phyloP scores from a whole-genome alignment of 2,329 filamentous ascomycete genomes.

The Rugonectria rugulosa region DNA sequence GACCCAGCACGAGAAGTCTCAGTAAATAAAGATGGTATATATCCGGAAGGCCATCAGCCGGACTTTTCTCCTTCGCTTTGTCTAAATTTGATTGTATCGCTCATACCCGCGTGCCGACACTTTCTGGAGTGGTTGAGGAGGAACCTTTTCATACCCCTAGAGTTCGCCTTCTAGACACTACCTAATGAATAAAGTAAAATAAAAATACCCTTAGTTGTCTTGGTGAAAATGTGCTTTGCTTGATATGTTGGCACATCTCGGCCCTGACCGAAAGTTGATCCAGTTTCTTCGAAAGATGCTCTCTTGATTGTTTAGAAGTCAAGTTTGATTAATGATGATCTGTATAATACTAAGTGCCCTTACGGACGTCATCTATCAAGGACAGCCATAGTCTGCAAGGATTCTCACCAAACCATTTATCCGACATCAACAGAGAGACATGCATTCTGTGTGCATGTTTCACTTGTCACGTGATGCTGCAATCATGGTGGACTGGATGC shows the following conservation, averaged over 20 bases:
- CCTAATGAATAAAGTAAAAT: constrained; percentile 55
- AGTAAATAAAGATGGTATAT: constrained; percentile 60
- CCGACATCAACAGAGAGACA: no score
- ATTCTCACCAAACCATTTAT: no score
- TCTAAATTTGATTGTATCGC: constrained; percentile 52
- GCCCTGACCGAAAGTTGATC: not conserved
- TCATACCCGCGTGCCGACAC: constrained; percentile 46
- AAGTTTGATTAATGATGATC: no score
- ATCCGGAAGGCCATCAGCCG: constrained; percentile 47
- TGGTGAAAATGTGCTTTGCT: not conserved
- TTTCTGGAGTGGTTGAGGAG: constrained; percentile 45
- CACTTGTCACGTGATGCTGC: no score
- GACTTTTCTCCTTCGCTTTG: constrained; percentile 49
- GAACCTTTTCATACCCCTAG: constrained; percentile 49
- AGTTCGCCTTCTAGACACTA: constrained; percentile 47
- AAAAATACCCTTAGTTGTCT: constrained; percentile 29
- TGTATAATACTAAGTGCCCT: no score
- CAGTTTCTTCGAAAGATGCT: no score
- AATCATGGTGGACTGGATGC: no score
- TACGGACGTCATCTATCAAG: no score
- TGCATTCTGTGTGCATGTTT: no score
- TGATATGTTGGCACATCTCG: not conserved
- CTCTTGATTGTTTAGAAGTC: no score
- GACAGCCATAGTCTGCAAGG: no score
- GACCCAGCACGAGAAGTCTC: constrained; percentile 89